Percentiles rank a stretch among this genome's conserved stretches.
Evolutionary conservation across 306 rosid genomes (phyloP).

Genomic region (Pueraria montana): DNA sequence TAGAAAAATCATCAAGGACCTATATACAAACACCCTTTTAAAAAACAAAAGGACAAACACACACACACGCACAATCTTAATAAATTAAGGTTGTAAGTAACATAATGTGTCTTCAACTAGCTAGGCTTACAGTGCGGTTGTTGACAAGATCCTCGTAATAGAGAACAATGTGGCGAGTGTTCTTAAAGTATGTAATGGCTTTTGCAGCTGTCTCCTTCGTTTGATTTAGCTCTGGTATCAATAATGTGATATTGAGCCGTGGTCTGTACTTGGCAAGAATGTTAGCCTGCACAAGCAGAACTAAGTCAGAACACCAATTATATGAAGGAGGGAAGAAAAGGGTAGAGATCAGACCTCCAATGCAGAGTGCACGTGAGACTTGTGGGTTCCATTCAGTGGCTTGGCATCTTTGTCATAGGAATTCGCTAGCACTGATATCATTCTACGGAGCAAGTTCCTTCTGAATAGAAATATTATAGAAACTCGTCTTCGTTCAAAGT

Average conservation of each 20-base stretch:
- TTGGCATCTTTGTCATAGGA: constrained; percentile 66
- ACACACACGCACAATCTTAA: background rate
- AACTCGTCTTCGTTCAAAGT: constrained; percentile 63
- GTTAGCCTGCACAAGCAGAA: constrained; percentile 55
- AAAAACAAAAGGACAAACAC: background rate
- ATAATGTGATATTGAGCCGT: constrained; percentile 49
- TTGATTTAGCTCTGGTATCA: constrained; percentile 59
- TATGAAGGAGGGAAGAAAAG: background rate
- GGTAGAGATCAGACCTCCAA: constrained; percentile 54
- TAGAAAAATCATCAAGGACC: background rate
- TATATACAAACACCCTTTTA: background rate
- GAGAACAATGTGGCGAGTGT: constrained; percentile 67
- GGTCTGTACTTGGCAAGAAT: constrained; percentile 72
- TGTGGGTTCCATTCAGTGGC: constrained; percentile 73
- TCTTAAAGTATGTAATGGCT: constrained; percentile 62
- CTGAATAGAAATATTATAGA: constrained; percentile 67
- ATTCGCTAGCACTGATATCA: constrained; percentile 76
- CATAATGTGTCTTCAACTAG: background rate
- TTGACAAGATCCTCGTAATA: constrained; percentile 71
- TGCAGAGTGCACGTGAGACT: constrained; percentile 72
- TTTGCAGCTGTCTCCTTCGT: constrained; percentile 52
- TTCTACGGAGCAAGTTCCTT: constrained; percentile 73
- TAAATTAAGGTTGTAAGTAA: background rate
- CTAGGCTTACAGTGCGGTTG: constrained; percentile 63
- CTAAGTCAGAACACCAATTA: background rate